Evolutionary conservation across 495 filamentous ascomycete genomes (phyloP).

Genomic region (Penicillium steckii): DNA sequence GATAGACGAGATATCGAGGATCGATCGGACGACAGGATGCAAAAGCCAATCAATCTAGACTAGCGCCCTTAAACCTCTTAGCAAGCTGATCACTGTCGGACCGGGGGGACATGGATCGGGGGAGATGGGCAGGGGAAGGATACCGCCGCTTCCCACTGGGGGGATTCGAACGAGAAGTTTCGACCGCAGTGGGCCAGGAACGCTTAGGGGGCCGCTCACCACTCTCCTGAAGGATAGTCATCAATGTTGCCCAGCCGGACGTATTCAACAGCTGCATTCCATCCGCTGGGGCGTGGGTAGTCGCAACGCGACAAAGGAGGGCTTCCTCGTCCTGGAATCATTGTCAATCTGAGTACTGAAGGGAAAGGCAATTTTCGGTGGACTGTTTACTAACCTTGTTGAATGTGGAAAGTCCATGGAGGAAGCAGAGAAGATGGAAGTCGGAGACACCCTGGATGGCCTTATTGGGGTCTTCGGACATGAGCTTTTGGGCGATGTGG

Average conservation of each 20-base stretch:
- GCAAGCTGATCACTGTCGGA: constrained; percentile 74
- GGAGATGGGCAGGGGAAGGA: constrained; percentile 23
- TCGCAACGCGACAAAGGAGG: constrained; percentile 80
- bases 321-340: constrained; percentile 84
- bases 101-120: constrained; percentile 43
- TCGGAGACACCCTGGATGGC: constrained; percentile 74
- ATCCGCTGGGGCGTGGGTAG: constrained; percentile 71
- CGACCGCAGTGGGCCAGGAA: constrained; percentile 51
- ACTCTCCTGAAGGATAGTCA: constrained; percentile 89
- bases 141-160: constrained; percentile 27
- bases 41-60: constrained; percentile 61
- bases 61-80: constrained; percentile 99
- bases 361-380: neutral
- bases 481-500: constrained; percentile 59
- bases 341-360: constrained; percentile 2
- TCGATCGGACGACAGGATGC: constrained; percentile 7
- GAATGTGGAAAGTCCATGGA: constrained; percentile 76
- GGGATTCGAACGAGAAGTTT: constrained; percentile 35
- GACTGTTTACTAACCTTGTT: constrained; percentile 63
- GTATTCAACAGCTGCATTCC: constrained; percentile 79
- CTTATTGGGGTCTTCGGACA: constrained; percentile 58
- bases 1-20: constrained; percentile 2
- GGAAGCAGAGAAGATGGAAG: constrained; percentile 88
- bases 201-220: constrained; percentile 94
- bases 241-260: constrained; percentile 87